A percentile compares a stretch with the other conserved stretches of the same genome.
phyloP scores from a whole-genome alignment of 345 rosid species.

The Excoecaria cochinchinensis region DNA sequence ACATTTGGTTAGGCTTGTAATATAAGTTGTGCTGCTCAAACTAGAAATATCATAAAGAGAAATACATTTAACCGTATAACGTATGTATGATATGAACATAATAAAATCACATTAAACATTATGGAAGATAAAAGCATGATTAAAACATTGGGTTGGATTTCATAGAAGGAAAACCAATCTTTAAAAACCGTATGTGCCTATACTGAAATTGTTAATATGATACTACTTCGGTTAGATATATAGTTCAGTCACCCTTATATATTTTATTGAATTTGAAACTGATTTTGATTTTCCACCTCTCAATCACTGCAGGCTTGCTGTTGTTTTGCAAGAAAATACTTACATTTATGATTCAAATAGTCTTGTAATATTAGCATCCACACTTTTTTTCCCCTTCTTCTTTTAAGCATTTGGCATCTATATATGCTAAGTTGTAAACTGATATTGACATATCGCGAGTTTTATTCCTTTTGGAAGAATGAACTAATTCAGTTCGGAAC shows the following conservation, averaged over 20 bases:
- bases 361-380: constrained; percentile 29
- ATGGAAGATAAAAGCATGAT: neutral
- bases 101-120: neutral
- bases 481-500: neutral
- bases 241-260: neutral
- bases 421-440: neutral
- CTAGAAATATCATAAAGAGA: neutral
- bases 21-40: neutral
- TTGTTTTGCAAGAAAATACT: constrained; percentile 80
- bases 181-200: neutral
- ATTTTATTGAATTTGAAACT: neutral
- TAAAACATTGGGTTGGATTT: neutral
- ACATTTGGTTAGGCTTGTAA: no score
- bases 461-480: neutral
- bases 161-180: neutral
- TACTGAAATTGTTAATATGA: neutral
- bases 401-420: neutral
- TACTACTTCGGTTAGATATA: neutral
- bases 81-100: no score
- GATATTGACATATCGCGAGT: neutral
- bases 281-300: constrained; percentile 4
- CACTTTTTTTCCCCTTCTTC: neutral
- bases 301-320: constrained; percentile 60
- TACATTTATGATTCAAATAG: constrained; percentile 70
- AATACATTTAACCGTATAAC: no score